Conservation (phyloP, 768 basidiomycete genomes). For the Nevesoporus exiguus region DNA sequence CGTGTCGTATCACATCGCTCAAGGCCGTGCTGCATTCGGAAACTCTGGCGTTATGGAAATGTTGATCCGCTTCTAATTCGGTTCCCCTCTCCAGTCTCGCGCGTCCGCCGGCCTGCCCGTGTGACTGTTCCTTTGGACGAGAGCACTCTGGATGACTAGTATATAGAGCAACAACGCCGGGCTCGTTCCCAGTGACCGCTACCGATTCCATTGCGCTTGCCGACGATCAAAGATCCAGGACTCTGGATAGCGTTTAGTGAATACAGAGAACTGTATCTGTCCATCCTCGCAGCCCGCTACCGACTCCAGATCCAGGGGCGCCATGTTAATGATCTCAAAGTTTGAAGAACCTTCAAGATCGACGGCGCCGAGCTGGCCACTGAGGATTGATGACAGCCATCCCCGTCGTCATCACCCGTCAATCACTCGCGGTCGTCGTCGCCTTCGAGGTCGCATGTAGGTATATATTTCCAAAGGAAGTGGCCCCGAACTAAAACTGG, state of each 20-base stretch:
- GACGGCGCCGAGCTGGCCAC: neutral
- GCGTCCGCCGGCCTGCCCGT: neutral
- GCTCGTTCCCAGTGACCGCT: neutral
- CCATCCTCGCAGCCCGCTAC: neutral
- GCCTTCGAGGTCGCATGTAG: neutral
- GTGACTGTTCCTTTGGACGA: neutral
- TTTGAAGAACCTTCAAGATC: neutral
- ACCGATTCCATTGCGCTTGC: neutral
- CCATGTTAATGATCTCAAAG: neutral
- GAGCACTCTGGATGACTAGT: neutral
- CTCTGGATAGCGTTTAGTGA: neutral
- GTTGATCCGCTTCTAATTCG: neutral
- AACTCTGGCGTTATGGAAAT: neutral
- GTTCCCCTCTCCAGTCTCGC: neutral
- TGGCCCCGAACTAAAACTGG: neutral
- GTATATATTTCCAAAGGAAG: neutral
- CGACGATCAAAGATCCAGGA: neutral
- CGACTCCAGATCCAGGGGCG: neutral
- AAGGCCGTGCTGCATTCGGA: neutral
- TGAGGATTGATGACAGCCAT: neutral
- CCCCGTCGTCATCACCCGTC: neutral
- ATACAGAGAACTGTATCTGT: neutral
- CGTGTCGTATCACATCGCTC: neutral
- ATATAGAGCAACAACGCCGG: neutral
- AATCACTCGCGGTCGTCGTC: neutral